Percentiles rank a stretch among this genome's conserved stretches.
phyloP scores from a whole-genome alignment of 73 alveolate genomes.

The Paramecium bursaria region DNA sequence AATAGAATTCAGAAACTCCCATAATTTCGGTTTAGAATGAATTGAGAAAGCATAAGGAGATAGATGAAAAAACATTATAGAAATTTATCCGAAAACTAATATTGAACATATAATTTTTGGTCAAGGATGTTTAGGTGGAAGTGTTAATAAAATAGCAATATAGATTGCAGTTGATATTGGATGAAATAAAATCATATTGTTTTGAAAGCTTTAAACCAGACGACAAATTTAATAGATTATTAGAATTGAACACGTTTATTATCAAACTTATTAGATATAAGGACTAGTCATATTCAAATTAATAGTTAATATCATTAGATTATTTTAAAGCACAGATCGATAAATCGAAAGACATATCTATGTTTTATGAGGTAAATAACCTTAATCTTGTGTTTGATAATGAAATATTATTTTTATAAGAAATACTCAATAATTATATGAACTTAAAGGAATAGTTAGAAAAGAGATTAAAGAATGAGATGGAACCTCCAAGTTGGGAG shows the following conservation, averaged over 20 bases:
- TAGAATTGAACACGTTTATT: constrained; percentile 20
- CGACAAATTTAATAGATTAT: constrained; percentile 46
- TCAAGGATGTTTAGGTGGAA: constrained; percentile 27
- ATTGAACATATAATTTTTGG: constrained; percentile 3
- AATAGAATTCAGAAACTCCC: neutral
- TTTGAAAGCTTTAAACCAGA: constrained; percentile 37
- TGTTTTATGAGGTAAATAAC: constrained; percentile 33
- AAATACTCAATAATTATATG: neutral
- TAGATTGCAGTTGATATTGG: constrained; percentile 19
- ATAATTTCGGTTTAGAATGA: constrained; percentile 27
- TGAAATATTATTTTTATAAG: constrained; percentile 5
- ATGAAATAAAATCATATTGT: constrained; percentile 1
- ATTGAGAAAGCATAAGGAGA: constrained; percentile 47
- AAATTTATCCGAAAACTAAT: constrained; percentile 33
- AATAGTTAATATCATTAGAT: constrained; percentile 36
- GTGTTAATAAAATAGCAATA: constrained; percentile 24
- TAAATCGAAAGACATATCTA: constrained; percentile 26
- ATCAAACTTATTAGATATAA: constrained; percentile 42
- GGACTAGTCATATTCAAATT: constrained; percentile 21
- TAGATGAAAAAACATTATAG: constrained; percentile 43
- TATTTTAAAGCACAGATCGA: constrained; percentile 3
- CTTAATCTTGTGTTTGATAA: constrained; percentile 17
- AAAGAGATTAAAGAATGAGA: neutral
- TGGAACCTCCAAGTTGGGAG: constrained; percentile 8
- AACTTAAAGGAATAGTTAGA: neutral